Evolutionary conservation across 306 rosid genomes (phyloP), one percentile per base, ranked within the genome.

Genomic region (Abrus precatorius): DNA sequence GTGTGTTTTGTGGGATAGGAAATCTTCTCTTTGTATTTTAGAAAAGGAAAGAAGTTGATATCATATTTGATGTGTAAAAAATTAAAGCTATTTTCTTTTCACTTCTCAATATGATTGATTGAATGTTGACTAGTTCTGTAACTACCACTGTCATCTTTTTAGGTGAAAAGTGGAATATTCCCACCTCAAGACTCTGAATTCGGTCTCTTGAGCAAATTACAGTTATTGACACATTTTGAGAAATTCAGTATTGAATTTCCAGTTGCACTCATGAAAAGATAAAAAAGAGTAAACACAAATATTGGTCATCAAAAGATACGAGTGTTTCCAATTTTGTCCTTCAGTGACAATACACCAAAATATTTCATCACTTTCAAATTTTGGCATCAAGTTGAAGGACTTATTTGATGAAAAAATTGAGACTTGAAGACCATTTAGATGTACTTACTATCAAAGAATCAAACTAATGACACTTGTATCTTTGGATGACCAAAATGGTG

Each of bases 91-190:
- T 27, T 68, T 32, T 33, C 41, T 79, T 36, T 32, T 28, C 54
- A n/a, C 10, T 20, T 50, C 11, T 48, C 59, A 30, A n/a, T 44
- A 56, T 33, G 50, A 57, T 57, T 33, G 12, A 10, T 14, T 67
- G 53, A 78, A 53, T 40, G 48, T 68, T 6, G 50, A 45, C 38
- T 79, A 27, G 70, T 59, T 69, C 40, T 53, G 33, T 45, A 56
- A 28, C 29, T 13, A n/a, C 7, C 48, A 41, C 5, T 66, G 11
- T 41, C 56, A 52, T 52, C 11, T 27, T 64, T 36, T 36, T 49
- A 76, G 32, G 64, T 77, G 74, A 52, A 76, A 62, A 36, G 13
- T 36, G 72, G 61, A 63, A 77, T 76, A 76, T 77, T 77, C 32
- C 3, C 40, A 6, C 38, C 44, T 50, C 54, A 6, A 27, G 30